phyloP scores from a whole-genome alignment of 2,329 filamentous ascomycete species.

The Penicillium hordei region DNA sequence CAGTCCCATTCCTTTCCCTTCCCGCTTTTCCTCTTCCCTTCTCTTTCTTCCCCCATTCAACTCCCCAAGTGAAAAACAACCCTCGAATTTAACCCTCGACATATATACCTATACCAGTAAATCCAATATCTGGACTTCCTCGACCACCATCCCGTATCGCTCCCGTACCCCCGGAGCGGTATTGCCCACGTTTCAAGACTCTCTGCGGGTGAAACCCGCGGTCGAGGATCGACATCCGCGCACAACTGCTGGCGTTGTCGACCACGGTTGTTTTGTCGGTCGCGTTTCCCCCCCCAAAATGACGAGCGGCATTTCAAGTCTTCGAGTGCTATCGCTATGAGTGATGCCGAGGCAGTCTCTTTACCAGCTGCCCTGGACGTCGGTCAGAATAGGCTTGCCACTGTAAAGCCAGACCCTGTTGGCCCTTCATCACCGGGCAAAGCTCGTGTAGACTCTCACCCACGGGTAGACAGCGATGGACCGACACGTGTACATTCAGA shows the following conservation, averaged over 20 bases:
- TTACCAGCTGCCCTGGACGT: conserved; percentile 40
- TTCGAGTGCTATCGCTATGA: conserved; percentile 49
- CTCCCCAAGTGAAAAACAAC: background rate
- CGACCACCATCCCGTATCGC: background rate
- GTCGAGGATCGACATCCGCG: conserved; percentile 36
- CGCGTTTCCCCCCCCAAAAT: conserved; percentile 44
- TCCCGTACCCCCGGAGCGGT: conserved; percentile 10
- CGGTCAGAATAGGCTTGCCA: conserved; percentile 33
- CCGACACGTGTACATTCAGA: conserved; percentile 28
- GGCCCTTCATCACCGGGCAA: conserved; percentile 24
- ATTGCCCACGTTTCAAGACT: conserved; percentile 13
- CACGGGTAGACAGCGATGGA: conserved; percentile 21
- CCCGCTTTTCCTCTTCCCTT: conserved; percentile 17
- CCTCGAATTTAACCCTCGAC: background rate
- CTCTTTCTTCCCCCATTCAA: conserved; percentile 18
- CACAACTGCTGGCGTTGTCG: conserved; percentile 36
- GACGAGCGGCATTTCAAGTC: conserved; percentile 42
- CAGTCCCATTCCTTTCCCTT: conserved; percentile 21
- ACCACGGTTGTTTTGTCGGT: conserved; percentile 32
- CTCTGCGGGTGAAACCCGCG: conserved; percentile 19
- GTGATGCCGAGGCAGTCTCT: conserved; percentile 46
- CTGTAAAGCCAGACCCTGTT: conserved; percentile 32
- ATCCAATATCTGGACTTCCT: background rate
- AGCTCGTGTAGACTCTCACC: conserved; percentile 18
- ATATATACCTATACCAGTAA: conserved; percentile 5